phyloP scores from a whole-genome alignment of 257 asterid species.

The Primulina eburnea region DNA sequence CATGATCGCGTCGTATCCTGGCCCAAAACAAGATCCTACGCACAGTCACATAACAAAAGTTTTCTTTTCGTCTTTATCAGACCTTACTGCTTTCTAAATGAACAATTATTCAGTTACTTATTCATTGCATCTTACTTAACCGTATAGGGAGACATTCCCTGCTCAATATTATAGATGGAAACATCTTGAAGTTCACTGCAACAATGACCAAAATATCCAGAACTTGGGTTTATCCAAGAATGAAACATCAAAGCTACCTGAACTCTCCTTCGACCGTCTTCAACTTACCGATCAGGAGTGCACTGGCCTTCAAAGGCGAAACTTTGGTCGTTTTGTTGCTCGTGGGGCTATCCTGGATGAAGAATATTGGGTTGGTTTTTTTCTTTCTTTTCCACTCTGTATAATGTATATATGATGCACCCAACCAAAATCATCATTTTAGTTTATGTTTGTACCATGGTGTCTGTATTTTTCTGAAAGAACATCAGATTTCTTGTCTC shows the following conservation, averaged over 20 bases:
- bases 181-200: constrained; percentile 83
- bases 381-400: constrained; percentile 16
- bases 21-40: no score
- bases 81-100: constrained; percentile 19
- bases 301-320: constrained; percentile 44
- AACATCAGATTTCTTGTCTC: constrained; percentile 41
- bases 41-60: no score
- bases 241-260: constrained; percentile 50
- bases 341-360: constrained; percentile 84
- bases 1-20: no score
- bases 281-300: constrained; percentile 72
- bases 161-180: constrained; percentile 57
- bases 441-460: constrained; percentile 2
- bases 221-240: constrained; percentile 44
- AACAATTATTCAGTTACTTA: constrained; percentile 3
- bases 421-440: constrained; percentile 4
- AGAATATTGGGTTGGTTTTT: constrained; percentile 88
- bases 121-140: constrained; percentile 14
- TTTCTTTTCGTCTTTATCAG: not conserved
- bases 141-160: constrained; percentile 60
- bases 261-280: constrained; percentile 64
- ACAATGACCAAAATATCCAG: constrained; percentile 50
- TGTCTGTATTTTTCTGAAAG: constrained; percentile 37
- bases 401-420: constrained; percentile 13
- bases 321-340: constrained; percentile 81